phyloP scores from a whole-genome alignment of 192 early-diverging fungal species.

The Irineochytrium annulatum region DNA sequence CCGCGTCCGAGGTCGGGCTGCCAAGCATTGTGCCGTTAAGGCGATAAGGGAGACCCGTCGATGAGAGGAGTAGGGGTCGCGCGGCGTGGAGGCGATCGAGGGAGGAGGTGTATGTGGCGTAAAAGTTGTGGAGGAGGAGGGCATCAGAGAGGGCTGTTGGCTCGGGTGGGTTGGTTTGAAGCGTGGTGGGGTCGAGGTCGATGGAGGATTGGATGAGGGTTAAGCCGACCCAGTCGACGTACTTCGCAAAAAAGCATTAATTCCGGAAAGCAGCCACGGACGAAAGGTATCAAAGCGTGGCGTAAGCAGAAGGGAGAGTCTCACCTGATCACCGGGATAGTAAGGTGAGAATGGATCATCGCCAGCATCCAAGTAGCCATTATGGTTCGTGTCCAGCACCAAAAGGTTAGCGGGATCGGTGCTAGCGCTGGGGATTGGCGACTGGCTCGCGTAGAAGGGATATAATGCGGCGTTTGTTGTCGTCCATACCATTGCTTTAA shows the following conservation, averaged over 20 bases:
- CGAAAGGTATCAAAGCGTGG: not conserved
- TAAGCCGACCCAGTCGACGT: not conserved
- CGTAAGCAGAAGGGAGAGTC: not conserved
- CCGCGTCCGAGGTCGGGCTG: not conserved
- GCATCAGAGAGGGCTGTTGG: not conserved
- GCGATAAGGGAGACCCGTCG: not conserved
- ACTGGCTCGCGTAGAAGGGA: not conserved
- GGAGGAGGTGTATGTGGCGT: no score
- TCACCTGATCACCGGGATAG: not conserved
- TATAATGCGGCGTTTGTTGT: not conserved
- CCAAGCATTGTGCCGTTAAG: not conserved
- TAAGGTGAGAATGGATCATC: constrained; percentile 10
- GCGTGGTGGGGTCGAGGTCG: not conserved
- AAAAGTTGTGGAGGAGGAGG: not conserved
- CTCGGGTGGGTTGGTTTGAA: not conserved
- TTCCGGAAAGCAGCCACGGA: not conserved
- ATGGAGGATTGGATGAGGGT: not conserved
- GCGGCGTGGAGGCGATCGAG: not conserved
- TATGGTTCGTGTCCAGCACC: constrained; percentile 11
- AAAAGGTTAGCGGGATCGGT: not conserved
- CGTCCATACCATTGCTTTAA: not conserved
- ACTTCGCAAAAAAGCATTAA: no score
- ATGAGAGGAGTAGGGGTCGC: not conserved
- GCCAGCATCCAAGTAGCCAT: not conserved
- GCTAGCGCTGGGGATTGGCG: not conserved